Evolutionary conservation across 352 stramenopile species (phyloP).

Genomic region (Thraustochytrium sp.): DNA sequence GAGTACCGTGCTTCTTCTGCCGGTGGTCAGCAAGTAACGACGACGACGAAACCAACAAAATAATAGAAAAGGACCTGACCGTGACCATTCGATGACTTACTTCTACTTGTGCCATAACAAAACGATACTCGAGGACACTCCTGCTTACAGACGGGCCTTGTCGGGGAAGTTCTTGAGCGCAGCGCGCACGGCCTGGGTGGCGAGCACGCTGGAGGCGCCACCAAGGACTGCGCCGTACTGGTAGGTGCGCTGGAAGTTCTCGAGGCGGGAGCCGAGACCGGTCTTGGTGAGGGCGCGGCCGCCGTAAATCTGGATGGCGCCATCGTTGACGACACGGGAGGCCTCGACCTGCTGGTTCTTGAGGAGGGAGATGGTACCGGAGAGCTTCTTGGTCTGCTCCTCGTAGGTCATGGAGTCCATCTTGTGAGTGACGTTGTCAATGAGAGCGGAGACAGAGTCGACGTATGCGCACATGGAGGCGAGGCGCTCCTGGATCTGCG

Average conservation of each 20-base stretch:
- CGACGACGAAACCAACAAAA: too few relatives aligned
- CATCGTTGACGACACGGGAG: constrained; percentile 16
- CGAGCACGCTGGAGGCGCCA: constrained; percentile 11
- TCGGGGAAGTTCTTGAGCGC: neutral
- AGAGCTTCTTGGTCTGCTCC: constrained; percentile 33
- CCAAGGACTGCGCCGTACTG: constrained; percentile 35
- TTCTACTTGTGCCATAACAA: neutral
- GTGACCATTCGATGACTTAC: too few relatives aligned
- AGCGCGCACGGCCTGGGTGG: neutral
- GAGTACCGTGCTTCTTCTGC: too few relatives aligned
- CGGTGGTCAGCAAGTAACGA: too few relatives aligned
- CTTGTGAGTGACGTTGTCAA: constrained; percentile 41
- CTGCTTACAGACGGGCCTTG: neutral
- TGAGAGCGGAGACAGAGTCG: neutral
- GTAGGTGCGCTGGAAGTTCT: constrained; percentile 41
- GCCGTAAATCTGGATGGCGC: constrained; percentile 45
- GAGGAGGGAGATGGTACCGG: constrained; percentile 24
- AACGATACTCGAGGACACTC: neutral
- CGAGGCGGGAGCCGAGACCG: constrained; percentile 30
- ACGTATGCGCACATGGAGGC: constrained; percentile 13
- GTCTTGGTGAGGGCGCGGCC: constrained; percentile 20
- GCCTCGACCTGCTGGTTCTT: constrained; percentile 43
- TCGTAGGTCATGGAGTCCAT: constrained; percentile 36
- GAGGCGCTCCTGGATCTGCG: constrained; percentile 42
- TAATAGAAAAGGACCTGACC: too few relatives aligned